These are phyloP conservation scores for Clarireedia monteithiana DNA, from an alignment of 2,329 filamentous ascomycete species.

Conservation along the genomic window DNA sequence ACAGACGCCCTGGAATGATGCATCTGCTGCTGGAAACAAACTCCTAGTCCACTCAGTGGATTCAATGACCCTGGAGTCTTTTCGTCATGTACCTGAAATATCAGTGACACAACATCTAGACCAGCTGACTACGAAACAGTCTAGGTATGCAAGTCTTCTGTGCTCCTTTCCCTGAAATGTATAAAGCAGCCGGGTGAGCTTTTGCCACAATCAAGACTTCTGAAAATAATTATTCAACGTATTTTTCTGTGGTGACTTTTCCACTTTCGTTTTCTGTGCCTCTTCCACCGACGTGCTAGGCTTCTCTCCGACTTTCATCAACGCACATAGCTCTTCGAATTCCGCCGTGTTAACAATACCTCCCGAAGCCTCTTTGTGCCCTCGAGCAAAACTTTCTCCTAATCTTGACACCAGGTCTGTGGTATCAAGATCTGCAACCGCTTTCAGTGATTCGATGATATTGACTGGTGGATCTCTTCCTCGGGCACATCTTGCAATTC, in stretches of 20 bases:
- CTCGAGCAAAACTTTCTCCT: slow-evolving; percentile 56
- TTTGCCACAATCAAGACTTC: slow-evolving; percentile 25
- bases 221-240: slow-evolving; percentile 48
- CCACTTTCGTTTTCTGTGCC: slow-evolving; percentile 31
- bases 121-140: too few relatives aligned
- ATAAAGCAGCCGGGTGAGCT: too few relatives aligned
- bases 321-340: slow-evolving; percentile 56
- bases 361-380: slow-evolving; percentile 60
- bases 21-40: too few relatives aligned
- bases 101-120: too few relatives aligned
- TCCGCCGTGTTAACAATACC: slow-evolving; percentile 52
- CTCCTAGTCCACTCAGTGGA: too few relatives aligned
- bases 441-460: slow-evolving; percentile 51
- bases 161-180: too few relatives aligned
- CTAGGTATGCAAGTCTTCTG: too few relatives aligned
- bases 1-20: too few relatives aligned
- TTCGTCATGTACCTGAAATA: too few relatives aligned
- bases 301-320: slow-evolving; percentile 53
- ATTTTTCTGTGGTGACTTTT: slow-evolving; percentile 39
- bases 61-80: too few relatives aligned
- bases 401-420: slow-evolving; percentile 38
- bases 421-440: slow-evolving; percentile 38
- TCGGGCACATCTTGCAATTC: slow-evolving; percentile 49
- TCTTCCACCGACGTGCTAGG: slow-evolving; percentile 28
- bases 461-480: slow-evolving; percentile 48